Evolutionary conservation across 805 yeast genomes (phyloP).

Genomic region (Candida khao-thaluensis): DNA sequence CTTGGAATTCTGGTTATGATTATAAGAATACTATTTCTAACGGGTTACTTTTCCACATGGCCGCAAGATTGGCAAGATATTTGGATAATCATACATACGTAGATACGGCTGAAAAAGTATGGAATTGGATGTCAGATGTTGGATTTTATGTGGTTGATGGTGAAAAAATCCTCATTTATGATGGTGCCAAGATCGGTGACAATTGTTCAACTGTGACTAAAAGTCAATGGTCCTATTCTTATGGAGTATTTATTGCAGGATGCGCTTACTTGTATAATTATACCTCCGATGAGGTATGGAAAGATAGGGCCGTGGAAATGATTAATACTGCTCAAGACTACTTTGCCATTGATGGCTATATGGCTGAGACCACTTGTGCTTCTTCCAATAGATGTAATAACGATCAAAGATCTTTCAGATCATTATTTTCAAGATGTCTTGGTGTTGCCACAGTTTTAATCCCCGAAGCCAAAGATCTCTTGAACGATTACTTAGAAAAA

Average conservation of each 20-base stretch:
- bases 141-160: constrained; percentile 24
- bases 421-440: constrained; percentile 64
- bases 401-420: constrained; percentile 75
- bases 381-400: constrained; percentile 53
- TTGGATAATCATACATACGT: constrained; percentile 72
- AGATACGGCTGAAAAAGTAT: constrained; percentile 71
- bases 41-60: constrained; percentile 84
- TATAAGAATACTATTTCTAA: constrained; percentile 91
- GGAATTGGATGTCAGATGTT: constrained; percentile 72
- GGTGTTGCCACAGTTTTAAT: constrained; percentile 57
- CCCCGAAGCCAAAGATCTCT: constrained; percentile 45
- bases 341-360: constrained; percentile 42
- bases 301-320: constrained; percentile 34
- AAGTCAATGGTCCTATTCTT: constrained; percentile 67
- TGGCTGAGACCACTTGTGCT: constrained; percentile 66
- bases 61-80: constrained; percentile 82
- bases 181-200: constrained; percentile 54
- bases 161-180: constrained; percentile 42
- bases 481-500: constrained; percentile 40
- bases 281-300: constrained; percentile 50
- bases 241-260: constrained; percentile 66
- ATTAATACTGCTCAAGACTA: constrained; percentile 42
- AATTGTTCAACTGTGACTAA: constrained; percentile 51
- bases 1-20: constrained; percentile 92
- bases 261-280: constrained; percentile 66